Evolutionary conservation across 257 asterid species (phyloP).

Genomic region (Solanum acaule): DNA sequence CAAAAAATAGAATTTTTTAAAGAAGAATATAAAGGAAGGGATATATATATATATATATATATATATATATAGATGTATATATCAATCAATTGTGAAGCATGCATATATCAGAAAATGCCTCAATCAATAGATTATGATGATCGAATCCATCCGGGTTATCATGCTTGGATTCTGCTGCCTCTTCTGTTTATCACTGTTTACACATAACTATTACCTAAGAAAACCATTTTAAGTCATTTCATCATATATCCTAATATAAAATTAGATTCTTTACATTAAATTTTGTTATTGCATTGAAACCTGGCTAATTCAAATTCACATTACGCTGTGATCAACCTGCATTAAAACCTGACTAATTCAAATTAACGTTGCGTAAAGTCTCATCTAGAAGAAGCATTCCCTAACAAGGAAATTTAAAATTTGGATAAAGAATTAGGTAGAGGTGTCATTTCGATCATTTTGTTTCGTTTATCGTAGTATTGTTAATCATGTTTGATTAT

Average conservation of each 20-base stretch:
- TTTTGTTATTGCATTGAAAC: neutral
- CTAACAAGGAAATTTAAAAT: no score
- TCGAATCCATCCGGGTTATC: neutral
- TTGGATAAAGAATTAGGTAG: no score
- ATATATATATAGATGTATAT: neutral
- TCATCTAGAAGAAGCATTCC: neutral
- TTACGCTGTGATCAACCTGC: neutral
- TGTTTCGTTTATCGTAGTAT: no score
- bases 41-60: neutral
- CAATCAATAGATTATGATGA: neutral
- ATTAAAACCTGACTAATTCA: no score
- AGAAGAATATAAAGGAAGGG: neutral
- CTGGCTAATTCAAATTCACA: no score
- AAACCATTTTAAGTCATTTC: neutral
- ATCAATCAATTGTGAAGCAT: neutral
- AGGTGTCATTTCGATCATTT: no score
- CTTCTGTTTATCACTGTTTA: neutral
- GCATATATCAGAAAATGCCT: neutral
- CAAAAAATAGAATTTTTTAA: neutral
- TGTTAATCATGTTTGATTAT: no score
- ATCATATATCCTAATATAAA: neutral
- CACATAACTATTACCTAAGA: neutral
- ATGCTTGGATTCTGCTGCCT: constrained; percentile 5
- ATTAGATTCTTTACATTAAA: neutral
- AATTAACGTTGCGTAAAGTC: no score